Conservation (phyloP, 345 rosid species). For the Aethionema arabicum region DNA sequence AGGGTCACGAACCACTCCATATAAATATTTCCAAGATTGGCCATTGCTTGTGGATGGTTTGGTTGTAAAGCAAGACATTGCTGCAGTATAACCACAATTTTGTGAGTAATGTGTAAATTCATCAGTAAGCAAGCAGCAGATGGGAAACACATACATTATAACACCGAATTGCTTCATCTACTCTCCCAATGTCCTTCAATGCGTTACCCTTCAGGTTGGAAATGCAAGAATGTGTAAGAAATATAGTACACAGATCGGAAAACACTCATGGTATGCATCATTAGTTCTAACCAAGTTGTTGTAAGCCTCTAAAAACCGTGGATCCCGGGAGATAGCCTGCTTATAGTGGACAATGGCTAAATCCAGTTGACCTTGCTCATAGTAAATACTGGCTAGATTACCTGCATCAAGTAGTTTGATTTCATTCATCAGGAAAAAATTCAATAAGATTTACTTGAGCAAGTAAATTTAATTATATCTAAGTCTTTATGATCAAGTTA, state of each 20-base stretch:
- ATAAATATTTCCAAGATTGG: slow-evolving; percentile 95
- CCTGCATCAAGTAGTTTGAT: slow-evolving; percentile 47
- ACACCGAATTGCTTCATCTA: slow-evolving; percentile 93
- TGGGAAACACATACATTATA: slow-evolving; percentile 54
- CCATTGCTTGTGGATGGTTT: slow-evolving; percentile 92
- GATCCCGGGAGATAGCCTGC: slow-evolving; percentile 81
- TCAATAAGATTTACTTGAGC: slow-evolving; percentile 12
- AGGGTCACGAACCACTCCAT: slow-evolving; percentile 79
- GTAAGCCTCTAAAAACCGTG: slow-evolving; percentile 90
- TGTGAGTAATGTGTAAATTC: slow-evolving; percentile 27
- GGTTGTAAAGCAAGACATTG: slow-evolving; percentile 92
- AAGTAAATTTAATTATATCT: slow-evolving; percentile 12
- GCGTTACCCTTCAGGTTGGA: slow-evolving; percentile 79
- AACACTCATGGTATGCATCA: slow-evolving; percentile 4
- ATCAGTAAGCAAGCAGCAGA: slow-evolving; percentile 17
- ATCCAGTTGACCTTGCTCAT: slow-evolving; percentile 88
- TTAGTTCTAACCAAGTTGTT: slow-evolving; percentile 79
- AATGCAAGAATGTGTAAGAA: slow-evolving; percentile 11
- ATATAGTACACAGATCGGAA: slow-evolving; percentile 15
- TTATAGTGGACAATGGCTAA: slow-evolving; percentile 83
- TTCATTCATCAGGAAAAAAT: slow-evolving; percentile 1
- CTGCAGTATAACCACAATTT: slow-evolving; percentile 45
- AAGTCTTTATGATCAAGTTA: slow-evolving; percentile 9
- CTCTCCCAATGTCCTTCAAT: slow-evolving; percentile 84
- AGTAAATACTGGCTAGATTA: slow-evolving; percentile 80